A percentile compares a stretch with the other conserved stretches of the same genome.
These are phyloP conservation scores for Circinella minor DNA, from an alignment of 371 early-diverging fungal species.

Conservation along the genomic window DNA sequence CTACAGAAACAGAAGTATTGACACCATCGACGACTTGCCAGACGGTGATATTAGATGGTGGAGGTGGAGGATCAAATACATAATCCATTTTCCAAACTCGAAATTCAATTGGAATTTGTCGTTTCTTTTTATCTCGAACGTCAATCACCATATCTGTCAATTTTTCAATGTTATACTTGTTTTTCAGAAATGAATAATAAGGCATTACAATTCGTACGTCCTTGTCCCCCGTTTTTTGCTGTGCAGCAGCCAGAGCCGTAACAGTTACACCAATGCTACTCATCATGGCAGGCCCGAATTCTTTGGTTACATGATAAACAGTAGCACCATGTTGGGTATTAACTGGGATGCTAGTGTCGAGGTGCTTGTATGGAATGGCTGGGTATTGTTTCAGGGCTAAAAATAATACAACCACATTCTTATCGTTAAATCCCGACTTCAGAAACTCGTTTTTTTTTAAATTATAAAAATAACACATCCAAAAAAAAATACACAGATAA, in stretches of 20 bases:
- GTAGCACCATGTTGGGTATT: conserved; percentile 24
- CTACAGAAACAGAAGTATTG: conserved; percentile 16
- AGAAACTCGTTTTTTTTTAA: background rate
- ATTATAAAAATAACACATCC: background rate
- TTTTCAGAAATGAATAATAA: conserved; percentile 57
- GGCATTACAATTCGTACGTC: conserved; percentile 64
- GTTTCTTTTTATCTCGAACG: conserved; percentile 43
- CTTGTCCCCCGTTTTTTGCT: conserved; percentile 50
- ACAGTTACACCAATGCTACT: conserved; percentile 65
- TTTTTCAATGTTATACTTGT: conserved; percentile 41
- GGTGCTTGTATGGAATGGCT: conserved; percentile 50
- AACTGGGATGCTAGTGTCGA: conserved; percentile 39
- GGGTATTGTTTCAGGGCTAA: conserved; percentile 39
- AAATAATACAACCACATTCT: background rate
- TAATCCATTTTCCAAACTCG: conserved; percentile 44
- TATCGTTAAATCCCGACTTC: background rate
- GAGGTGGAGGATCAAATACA: conserved; percentile 16
- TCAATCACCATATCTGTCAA: conserved; percentile 44
- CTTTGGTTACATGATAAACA: conserved; percentile 70
- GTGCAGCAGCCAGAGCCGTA: conserved; percentile 62
- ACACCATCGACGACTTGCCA: conserved; percentile 33
- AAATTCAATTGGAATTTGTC: conserved; percentile 41
- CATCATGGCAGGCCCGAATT: conserved; percentile 67
- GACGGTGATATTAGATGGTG: conserved; percentile 15
- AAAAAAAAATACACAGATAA: too few species aligned